Evolutionary conservation across 108 stramenopile species (phyloP).

Genomic region (Skeletonema costatum): DNA sequence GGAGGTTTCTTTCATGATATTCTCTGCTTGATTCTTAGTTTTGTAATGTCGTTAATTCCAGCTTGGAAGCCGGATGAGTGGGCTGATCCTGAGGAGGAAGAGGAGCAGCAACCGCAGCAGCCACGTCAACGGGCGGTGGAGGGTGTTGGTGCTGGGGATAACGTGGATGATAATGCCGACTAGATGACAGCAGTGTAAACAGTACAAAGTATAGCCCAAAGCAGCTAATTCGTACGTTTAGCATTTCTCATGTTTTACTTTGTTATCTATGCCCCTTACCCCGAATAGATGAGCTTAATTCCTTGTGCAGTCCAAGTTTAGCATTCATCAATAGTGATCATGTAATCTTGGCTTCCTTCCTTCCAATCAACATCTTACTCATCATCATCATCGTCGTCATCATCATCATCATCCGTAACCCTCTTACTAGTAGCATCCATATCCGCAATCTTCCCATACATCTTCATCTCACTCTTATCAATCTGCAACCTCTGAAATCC

Average conservation of each 20-base stretch:
- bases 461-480: conserved; percentile 53
- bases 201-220: not conserved
- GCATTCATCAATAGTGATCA: not conserved
- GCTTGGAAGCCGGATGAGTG: conserved; percentile 44
- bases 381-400: not conserved
- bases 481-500: conserved; percentile 43
- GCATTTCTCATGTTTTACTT: too few relatives aligned
- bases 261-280: too few relatives aligned
- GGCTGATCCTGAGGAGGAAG: conserved; percentile 13
- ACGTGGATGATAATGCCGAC: not conserved
- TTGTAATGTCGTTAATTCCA: conserved; percentile 43
- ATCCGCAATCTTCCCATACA: conserved; percentile 55
- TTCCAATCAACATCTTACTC: not conserved
- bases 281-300: too few relatives aligned
- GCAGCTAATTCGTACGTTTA: too few relatives aligned
- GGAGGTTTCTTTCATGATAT: conserved; percentile 40
- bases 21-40: conserved; percentile 40
- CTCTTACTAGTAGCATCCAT: conserved; percentile 1
- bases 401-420: conserved; percentile 8
- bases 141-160: not conserved
- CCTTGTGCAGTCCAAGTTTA: not conserved
- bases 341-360: not conserved
- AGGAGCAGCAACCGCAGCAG: not conserved
- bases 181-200: not conserved
- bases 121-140: not conserved